These are phyloP conservation scores for Colletotrichum tropicale DNA, from an alignment of 2,329 filamentous ascomycete genomes.

Conservation along the genomic window DNA sequence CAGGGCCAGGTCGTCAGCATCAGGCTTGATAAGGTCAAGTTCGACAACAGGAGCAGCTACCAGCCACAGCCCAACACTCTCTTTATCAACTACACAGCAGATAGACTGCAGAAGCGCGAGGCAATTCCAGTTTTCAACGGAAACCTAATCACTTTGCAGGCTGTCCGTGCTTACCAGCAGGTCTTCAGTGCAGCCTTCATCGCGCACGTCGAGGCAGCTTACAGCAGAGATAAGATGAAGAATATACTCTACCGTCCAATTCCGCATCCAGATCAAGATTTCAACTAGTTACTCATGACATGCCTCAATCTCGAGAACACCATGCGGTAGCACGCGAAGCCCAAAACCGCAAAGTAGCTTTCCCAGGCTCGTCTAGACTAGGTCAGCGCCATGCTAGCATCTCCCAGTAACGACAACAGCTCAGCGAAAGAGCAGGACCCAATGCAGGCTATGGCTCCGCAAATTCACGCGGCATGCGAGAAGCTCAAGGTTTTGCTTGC, in stretches of 20 bases:
- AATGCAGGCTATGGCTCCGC: not conserved
- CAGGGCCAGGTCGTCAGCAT: too few species aligned
- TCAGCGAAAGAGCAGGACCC: not conserved
- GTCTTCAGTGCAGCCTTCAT: not conserved
- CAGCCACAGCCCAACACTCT: too few species aligned
- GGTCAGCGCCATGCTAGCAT: not conserved
- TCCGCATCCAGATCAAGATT: not conserved
- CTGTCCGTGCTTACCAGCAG: not conserved
- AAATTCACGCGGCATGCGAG: not conserved
- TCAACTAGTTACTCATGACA: not conserved
- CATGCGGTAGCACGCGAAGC: not conserved
- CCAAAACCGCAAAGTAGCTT: not conserved
- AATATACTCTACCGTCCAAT: not conserved
- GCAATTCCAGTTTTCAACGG: too few species aligned
- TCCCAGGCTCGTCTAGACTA: not conserved
- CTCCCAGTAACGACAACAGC: accelerated
- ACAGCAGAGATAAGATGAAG: not conserved
- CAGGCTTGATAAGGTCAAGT: too few species aligned
- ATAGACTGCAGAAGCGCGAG: too few species aligned
- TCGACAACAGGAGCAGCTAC: too few species aligned
- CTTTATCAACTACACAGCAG: too few species aligned
- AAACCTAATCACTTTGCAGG: not conserved
- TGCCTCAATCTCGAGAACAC: not conserved
- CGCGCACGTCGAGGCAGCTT: not conserved
- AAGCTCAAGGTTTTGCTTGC: not conserved